Conservation (phyloP, 768 basidiomycete species). For the Hypholoma sublateritium region DNA sequence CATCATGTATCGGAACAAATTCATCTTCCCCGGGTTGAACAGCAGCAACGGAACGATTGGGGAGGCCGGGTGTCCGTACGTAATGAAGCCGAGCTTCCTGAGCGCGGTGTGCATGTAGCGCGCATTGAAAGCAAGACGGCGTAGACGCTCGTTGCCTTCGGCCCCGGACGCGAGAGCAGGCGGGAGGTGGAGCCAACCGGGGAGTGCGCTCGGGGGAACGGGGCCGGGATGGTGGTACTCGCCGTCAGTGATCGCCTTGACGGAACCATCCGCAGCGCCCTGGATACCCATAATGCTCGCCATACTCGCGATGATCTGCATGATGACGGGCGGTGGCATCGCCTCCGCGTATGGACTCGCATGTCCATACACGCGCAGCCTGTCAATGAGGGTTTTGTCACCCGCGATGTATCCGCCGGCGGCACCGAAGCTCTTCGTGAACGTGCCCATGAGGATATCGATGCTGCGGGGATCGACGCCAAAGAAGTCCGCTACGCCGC, state of each 20-base stretch:
- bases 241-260: slow-evolving; percentile 21
- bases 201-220: slow-evolving; percentile 62
- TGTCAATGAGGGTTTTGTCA: slow-evolving; percentile 74
- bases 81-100: slow-evolving; percentile 93
- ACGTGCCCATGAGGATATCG: slow-evolving; percentile 98
- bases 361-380: slow-evolving; percentile 79
- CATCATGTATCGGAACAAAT: slow-evolving; percentile 90
- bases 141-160: slow-evolving; percentile 81
- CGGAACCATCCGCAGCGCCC: slow-evolving; percentile 25
- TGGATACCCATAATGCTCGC: slow-evolving; percentile 91
- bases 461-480: slow-evolving; percentile 75
- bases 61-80: slow-evolving; percentile 87
- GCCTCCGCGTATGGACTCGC: slow-evolving; percentile 86
- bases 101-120: slow-evolving; percentile 88
- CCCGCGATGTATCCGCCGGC: slow-evolving; percentile 96
- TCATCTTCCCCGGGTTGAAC: slow-evolving; percentile 94
- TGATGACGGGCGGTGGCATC: slow-evolving; percentile 87
- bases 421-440: slow-evolving; percentile 93
- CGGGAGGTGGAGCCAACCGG: slow-evolving; percentile 79
- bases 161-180: slow-evolving; percentile 71
- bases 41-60: slow-evolving; percentile 92
- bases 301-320: slow-evolving; percentile 93
- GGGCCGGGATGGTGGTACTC: slow-evolving; percentile 61
- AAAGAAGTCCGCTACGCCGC: slow-evolving; percentile 96
- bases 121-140: slow-evolving; percentile 94